Base-by-base conservation (phyloP, 805 yeast species). In the Huiozyma sinensis region DNA sequence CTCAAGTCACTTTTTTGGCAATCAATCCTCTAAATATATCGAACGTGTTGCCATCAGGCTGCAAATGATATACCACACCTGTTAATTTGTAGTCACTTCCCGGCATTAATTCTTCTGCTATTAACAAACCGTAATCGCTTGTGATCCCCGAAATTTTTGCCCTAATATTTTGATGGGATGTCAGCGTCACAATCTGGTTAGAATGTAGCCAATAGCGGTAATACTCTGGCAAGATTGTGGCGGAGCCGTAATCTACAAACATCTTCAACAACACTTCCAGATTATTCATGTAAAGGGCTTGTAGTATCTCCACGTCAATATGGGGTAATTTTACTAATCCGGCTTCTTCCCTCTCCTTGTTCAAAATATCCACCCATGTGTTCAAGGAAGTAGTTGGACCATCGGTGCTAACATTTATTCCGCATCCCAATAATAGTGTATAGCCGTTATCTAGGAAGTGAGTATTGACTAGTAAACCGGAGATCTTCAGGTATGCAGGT, bases 21-120 rank as follows among this genome's bases (percentile, higher is more conserved):
- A 90, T 83, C 50, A 92, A 69, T 0, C 97, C 97, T 52, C 75
- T 82, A 67, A 92, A 83, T 72, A 92, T 89, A 60, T 92, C 97
- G 57, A 92, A 92, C 3, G 97, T 86, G 60, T 92, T 92, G 1
- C 99, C 98, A 63, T 92, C 98, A 0, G 99, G 97, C 61, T 89
- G 97, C 39, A 92, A 66, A 52, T 86, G 82, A 50, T 73, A 79
- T 5, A 56, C 66, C 36, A 67, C 71, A 0, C 86, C 84, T 1
- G 81, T 76, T 11, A 67, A 67, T 9, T 52, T 57, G 24, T 72
- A 72, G 10, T 63, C 55, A 5, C 63, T 51, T 6, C 62, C 62
- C 1, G 54, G 44, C 41, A 74, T 73, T 6, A 79, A 60, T 50
- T 84, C 95, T 47, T 77, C 79, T 2, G 85, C 98, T 10, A 79